phyloP scores from a whole-genome alignment of 108 stramenopile species.

The Nitzschia sp. region DNA sequence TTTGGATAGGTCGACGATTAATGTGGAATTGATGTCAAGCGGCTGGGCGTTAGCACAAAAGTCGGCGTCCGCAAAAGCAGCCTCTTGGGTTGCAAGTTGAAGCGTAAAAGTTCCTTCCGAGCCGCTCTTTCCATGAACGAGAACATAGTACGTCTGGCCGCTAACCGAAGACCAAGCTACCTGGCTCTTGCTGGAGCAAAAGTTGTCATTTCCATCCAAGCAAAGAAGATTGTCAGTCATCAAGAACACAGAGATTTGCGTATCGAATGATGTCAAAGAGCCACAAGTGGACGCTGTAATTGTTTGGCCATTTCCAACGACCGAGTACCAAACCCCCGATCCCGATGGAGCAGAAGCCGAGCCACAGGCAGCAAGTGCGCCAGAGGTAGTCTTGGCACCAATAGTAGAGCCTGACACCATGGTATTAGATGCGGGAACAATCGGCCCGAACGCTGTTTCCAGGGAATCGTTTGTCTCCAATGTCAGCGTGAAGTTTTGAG shows the following conservation, averaged over 20 bases:
- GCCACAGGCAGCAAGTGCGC: constrained; percentile 4
- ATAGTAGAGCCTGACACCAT: neutral
- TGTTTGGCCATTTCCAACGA: constrained; percentile 1
- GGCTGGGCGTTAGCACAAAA: neutral
- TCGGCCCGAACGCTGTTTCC: neutral
- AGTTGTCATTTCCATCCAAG: constrained; percentile 7
- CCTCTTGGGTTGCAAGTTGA: neutral
- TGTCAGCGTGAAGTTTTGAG: neutral
- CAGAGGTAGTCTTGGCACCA: neutral
- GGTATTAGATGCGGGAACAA: neutral
- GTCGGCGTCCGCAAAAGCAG: neutral
- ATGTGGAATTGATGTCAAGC: neutral
- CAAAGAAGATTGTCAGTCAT: neutral
- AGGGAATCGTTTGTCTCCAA: neutral
- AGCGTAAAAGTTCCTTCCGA: neutral
- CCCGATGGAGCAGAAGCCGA: neutral
- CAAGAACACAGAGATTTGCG: neutral
- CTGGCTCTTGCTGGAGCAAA: neutral
- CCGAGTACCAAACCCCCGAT: constrained; percentile 15
- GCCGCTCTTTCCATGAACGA: constrained; percentile 5
- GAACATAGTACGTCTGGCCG: constrained; percentile 2
- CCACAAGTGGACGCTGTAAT: constrained; percentile 7
- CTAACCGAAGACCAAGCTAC: neutral
- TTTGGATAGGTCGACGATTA: neutral
- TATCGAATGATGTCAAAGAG: neutral